These are phyloP conservation scores for Lomentospora prolificans DNA, from an alignment of 2,329 filamentous ascomycete species.

Conservation along the genomic window DNA sequence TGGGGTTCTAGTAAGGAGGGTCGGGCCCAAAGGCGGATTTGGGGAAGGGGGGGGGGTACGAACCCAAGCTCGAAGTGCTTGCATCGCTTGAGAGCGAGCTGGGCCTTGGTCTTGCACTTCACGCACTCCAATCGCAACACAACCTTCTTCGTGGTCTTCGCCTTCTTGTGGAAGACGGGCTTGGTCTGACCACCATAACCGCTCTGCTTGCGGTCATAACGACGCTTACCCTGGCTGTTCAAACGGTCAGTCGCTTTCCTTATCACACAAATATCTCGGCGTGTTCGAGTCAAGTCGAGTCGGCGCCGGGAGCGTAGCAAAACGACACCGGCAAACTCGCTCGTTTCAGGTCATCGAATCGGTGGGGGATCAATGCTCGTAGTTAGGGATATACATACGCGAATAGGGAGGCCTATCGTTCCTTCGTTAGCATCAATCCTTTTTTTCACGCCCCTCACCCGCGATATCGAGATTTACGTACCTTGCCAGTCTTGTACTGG, in stretches of 20 bases:
- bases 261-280: too few relatives aligned
- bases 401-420: slow-evolving; percentile 73
- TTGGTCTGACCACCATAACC: slow-evolving; percentile 99
- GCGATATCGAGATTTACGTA: slow-evolving; percentile 25
- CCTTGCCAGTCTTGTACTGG: slow-evolving; percentile 96
- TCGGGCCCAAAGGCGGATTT: background rate
- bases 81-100: slow-evolving; percentile 98
- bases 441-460: background rate
- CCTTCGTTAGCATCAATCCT: background rate
- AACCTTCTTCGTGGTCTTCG: slow-evolving; percentile 99
- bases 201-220: slow-evolving; percentile 98
- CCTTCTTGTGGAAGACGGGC: slow-evolving; percentile 99
- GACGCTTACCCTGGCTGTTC: slow-evolving; percentile 81
- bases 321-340: too few relatives aligned
- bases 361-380: background rate
- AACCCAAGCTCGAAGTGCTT: slow-evolving; percentile 99
- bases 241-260: background rate
- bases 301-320: too few relatives aligned
- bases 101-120: slow-evolving; percentile 94
- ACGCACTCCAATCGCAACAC: slow-evolving; percentile 98
- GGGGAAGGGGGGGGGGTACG: slow-evolving; percentile 26
- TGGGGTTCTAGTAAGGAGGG: background rate
- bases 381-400: slow-evolving; percentile 30
- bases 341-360: too few relatives aligned
- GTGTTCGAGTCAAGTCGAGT: too few relatives aligned